Evolutionary conservation across 176 grass and related monocot genomes (phyloP).

Genomic region (Eragrostis nindensis): DNA sequence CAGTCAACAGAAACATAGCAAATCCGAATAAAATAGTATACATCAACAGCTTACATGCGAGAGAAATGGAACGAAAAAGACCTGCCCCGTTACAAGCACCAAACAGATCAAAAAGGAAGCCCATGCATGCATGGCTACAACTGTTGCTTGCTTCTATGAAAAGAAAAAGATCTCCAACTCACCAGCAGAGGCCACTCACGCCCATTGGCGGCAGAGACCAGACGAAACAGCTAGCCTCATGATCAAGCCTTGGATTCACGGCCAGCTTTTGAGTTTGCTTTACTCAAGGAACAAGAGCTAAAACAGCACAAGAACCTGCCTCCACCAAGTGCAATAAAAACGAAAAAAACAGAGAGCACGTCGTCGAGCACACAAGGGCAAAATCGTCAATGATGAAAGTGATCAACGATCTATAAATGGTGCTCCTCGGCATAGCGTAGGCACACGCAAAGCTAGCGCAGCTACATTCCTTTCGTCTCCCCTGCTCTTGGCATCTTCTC

Average conservation of each 20-base stretch:
- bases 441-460: slow-evolving; percentile 34
- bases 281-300: slow-evolving; percentile 56
- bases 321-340: not conserved
- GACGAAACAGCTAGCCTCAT: slow-evolving; percentile 52
- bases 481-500: slow-evolving; percentile 44
- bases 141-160: slow-evolving; percentile 39
- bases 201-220: slow-evolving; percentile 14
- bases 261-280: slow-evolving; percentile 76
- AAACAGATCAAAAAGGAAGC: not conserved
- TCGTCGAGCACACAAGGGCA: slow-evolving; percentile 17
- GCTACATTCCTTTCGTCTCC: slow-evolving; percentile 48
- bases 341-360: slow-evolving; percentile 12
- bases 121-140: slow-evolving; percentile 5
- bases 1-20: not conserved
- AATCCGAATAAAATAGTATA: not conserved
- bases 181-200: slow-evolving; percentile 46
- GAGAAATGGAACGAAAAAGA: not conserved
- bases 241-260: slow-evolving; percentile 67
- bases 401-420: slow-evolving; percentile 34
- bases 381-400: not conserved
- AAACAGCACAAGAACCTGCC: slow-evolving; percentile 20
- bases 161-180: slow-evolving; percentile 47
- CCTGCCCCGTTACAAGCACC: not conserved
- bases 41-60: not conserved
- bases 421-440: not conserved